Evolutionary conservation across 192 early-diverging fungal species (phyloP), one percentile per base, ranked within the genome.

Genomic region (Coemansia sp.): DNA sequence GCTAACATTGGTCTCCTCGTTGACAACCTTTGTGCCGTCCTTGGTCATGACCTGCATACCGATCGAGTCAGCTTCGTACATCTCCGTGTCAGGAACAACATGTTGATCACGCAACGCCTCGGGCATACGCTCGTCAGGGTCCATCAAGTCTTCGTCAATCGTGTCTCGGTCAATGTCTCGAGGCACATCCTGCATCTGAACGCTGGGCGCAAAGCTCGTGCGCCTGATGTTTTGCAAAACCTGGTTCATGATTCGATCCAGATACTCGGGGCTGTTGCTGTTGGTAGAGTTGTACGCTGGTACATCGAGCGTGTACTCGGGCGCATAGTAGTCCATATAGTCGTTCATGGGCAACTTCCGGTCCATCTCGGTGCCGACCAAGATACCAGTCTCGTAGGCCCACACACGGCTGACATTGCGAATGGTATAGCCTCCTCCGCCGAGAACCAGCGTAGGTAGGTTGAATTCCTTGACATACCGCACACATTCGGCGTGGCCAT

Each of bases 391-490:
- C 68, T 99, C 97, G 74, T 96, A 98, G 6, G 93, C 89, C 96
- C 95, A 97, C 22, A 89, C 88, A 5, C 96, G 86, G 31, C 93
- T 90, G 3, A 97, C 94, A 73, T 98, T 96, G 21, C 94, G 86
- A 71, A 97, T 94, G 0, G 97, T 99, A 68, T 99, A 99, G 11
- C 97, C 97, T 19, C 97, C 97, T 19, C 97, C 97, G 22, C 97
- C 97, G 1, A 98, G 81, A 31, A 97, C 89, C 21, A 99, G 69
- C 82, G 96, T 85, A 22, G 97, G 97, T 17, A 99, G 71, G 54
- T 93, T 90, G 73, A 97, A 93, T 7, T 75, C 84, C 52, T 94
- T 95, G 64, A 98, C 90, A 82, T 93, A 98, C 51, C 86, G 85
- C 5, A 98, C 93, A 69, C 97, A 99, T 58, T 87, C 87, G 20